Evolutionary conservation across 2,329 filamentous ascomycete species (phyloP), one percentile per base, ranked within the genome.

Genomic region (Xylaria digitata): DNA sequence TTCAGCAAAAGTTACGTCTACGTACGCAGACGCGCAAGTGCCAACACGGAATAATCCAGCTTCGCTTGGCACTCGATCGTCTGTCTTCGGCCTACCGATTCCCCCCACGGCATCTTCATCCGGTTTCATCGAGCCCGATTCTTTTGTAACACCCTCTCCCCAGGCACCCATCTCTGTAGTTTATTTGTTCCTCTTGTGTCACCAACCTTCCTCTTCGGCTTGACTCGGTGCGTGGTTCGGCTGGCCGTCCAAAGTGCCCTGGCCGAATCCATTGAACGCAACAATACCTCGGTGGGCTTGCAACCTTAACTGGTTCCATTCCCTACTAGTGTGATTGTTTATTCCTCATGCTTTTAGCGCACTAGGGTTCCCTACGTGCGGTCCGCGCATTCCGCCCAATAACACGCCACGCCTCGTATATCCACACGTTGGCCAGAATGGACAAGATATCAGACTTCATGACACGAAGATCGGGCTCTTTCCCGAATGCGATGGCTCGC

Each of bases 361-460:
- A 46, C 42, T 63, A 26, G 50, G 3, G 17, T 30, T 53, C 13
- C 62, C 19, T 40, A 46, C 50, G 57, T 55, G 23, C 42, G 46
- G 40, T 26, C 49, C 45, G 53, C 40, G 26, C 26, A 46, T 61
- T 55, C 32, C 17, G 15, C 50, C 34, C 30, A 37, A 52, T 48
- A 59, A 63, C n/a, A 40, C 46, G 19, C 26, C 55, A 49, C 61
- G 42, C 23, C 37, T 34, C 19, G 23, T 48, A 19, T 58, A 57
- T 58, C 57, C 37, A 19, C 26, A 60, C 45, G 23, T n/a, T 30
- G 34, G 58, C 58, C 53, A 71, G 46, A 37, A 76, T 75, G 74
- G 71, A 72, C 13, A 67, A 66, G 53, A 68, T 77, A 67, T 75
- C 73, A 19, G 66, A 55, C 37, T 71, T 72, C 42, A 71, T 75